A percentile compares a stretch with the other conserved stretches of the same genome.
phyloP scores from a whole-genome alignment of 2,329 filamentous ascomycete genomes.

The Salinomyces thailandicus region DNA sequence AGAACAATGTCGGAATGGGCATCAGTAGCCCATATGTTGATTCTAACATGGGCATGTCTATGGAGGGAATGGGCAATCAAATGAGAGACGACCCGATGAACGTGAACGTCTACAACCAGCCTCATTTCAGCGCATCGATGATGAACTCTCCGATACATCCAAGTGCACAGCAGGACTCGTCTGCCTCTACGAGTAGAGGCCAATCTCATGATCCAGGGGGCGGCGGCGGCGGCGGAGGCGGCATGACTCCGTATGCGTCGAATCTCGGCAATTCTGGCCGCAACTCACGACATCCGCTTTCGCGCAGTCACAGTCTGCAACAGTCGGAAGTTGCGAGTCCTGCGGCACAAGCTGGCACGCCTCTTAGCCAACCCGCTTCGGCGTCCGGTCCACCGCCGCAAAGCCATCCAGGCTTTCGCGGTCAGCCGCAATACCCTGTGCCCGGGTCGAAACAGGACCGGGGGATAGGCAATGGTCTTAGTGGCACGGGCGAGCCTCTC shows the following conservation, averaged over 20 bases:
- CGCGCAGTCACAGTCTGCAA: conserved; percentile 19
- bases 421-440: conserved; percentile 23
- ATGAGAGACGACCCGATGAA: conserved; percentile 16
- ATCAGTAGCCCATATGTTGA: conserved; percentile 34
- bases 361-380: conserved; percentile 3
- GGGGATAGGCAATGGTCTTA: conserved; percentile 16
- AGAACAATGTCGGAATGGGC: conserved; percentile 31
- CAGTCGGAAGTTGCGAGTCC: conserved; percentile 14
- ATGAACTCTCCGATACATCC: conserved; percentile 31
- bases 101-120: conserved; percentile 30
- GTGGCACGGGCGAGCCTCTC: conserved; percentile 19
- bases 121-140: conserved; percentile 30
- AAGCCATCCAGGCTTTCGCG: conserved; percentile 11
- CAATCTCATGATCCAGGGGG: conserved; percentile 22
- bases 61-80: conserved; percentile 26
- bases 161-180: conserved; percentile 15
- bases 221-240: conserved; percentile 10
- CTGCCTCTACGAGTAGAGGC: conserved; percentile 15
- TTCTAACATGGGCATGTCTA: conserved; percentile 30
- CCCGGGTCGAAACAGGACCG: conserved; percentile 22
- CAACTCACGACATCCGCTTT: conserved; percentile 12
- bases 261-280: conserved; percentile 8
- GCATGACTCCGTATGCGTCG: conserved; percentile 19
- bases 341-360: conserved; percentile 1
- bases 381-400: conserved; percentile 4